Conservation (phyloP, 1,284 basidiomycete genomes). For the Amylostereum areolatum region DNA sequence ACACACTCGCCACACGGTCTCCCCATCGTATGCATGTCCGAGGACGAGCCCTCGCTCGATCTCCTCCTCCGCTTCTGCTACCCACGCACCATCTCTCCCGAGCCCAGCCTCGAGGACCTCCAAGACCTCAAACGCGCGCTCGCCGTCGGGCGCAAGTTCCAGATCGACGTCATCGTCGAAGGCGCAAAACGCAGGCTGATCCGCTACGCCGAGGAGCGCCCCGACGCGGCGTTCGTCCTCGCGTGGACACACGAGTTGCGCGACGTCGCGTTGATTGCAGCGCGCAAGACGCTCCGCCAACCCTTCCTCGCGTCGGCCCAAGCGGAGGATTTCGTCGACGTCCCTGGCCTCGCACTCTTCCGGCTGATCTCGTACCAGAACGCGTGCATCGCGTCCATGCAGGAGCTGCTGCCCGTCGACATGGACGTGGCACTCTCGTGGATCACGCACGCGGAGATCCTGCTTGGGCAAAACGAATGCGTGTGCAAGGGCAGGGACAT, state of each 20-base stretch:
- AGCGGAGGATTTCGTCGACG: background rate
- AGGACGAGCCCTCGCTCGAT: constrained; percentile 25
- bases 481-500: background rate
- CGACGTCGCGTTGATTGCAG: background rate
- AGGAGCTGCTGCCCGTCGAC: background rate
- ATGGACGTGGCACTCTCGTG: background rate
- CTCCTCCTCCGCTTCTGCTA: constrained; percentile 32
- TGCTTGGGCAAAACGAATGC: background rate
- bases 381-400: background rate
- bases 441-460: background rate
- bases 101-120: background rate
- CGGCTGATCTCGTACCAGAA: background rate
- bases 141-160: background rate
- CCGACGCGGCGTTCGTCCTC: background rate
- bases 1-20: constrained; percentile 12
- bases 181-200: background rate
- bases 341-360: background rate
- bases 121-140: background rate
- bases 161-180: background rate
- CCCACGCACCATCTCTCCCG: constrained; percentile 16
- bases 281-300: background rate
- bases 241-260: background rate
- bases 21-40: constrained; percentile 26
- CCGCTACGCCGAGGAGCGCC: background rate
- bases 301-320: background rate